These are phyloP conservation scores for Cocos nucifera DNA, from an alignment of 176 grass and related monocot genomes.

Conservation along the genomic window DNA sequence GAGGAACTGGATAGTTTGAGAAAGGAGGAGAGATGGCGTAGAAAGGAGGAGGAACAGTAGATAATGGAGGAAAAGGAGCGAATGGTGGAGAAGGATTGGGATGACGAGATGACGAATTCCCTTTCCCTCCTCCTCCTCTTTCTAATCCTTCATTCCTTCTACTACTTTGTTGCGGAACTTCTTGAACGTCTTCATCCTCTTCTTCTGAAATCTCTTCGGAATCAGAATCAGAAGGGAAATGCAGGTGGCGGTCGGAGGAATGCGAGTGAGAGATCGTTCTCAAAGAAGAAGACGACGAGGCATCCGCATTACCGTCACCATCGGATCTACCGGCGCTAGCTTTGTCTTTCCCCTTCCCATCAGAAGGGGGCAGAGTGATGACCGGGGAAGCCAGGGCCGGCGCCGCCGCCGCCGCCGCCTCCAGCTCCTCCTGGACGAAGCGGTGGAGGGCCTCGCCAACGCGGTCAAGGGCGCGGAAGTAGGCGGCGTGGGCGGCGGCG, in stretches of 20 bases:
- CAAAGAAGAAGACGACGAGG: conserved; percentile 27
- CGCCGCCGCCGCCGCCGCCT: conserved; percentile 14
- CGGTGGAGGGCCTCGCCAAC: conserved; percentile 67
- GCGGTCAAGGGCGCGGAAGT: conserved; percentile 67
- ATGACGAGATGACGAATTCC: neutral
- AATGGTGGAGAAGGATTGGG: neutral
- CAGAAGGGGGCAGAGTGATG: conserved; percentile 58
- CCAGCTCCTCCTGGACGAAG: conserved; percentile 55
- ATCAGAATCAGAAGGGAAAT: conserved; percentile 8
- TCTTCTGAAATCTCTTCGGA: conserved; percentile 21
- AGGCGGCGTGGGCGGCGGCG: conserved; percentile 55
- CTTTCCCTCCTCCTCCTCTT: neutral
- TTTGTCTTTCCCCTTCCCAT: conserved; percentile 24
- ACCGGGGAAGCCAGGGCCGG: conserved; percentile 36
- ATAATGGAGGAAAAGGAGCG: conserved; percentile 14
- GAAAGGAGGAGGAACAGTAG: neutral
- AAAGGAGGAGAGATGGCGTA: too few species aligned
- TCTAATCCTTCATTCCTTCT: neutral
- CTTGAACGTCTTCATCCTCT: neutral
- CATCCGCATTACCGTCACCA: neutral
- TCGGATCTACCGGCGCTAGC: neutral
- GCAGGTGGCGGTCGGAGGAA: conserved; percentile 1
- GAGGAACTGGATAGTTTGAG: too few species aligned
- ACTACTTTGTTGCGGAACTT: neutral
- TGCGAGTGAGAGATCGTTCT: conserved; percentile 19